Evolutionary conservation across 495 filamentous ascomycete genomes (phyloP), one percentile per base, ranked within the genome.

Genomic region (Xylaria curta): DNA sequence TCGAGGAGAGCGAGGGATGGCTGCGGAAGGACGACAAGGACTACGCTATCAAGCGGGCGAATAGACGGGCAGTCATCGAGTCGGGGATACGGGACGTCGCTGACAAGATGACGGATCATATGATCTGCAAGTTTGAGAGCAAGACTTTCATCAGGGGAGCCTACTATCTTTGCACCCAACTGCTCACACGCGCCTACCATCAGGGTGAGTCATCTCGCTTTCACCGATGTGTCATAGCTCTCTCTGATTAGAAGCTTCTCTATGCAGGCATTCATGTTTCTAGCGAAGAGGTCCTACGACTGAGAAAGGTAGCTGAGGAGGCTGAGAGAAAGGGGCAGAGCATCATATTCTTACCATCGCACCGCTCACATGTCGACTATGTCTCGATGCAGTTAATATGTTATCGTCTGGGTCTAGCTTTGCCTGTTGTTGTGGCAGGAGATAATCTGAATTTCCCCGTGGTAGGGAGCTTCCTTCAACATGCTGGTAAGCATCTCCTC

Each of bases 111-210:
- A 92, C 94, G 69, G 93, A 97, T 76, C 90, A 91, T 60, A 99
- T 98, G 96, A 97, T 98, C 67, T 98, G 96, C 87, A 99, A 98
- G 81, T 95, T 98, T 84, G 96, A 99, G 82, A 97, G 92, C 82
- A 97, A 95, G 78, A 84, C 87, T 33, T 98, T 98, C 76, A 98
- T 99, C 74, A 84, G 96, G 31, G 89, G 91, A 19, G 95, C 96
- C 63, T 98, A 98, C 79, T 98, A 97, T 81, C 73, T 97, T 60
- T 86, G 86, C 72, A 95, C 94, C 10, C 95, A 98, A 80, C 86
- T 98, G 49, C 84, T 98, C 68, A 94, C 94, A 15, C 87, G 96
- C 69, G 94, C 95, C 15, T 99, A 99, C 82, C 94, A 98, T 78
- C 95, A 98, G 83, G 96, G 93, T 79, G 6, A 0, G 73, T 62